A percentile compares a stretch with the other conserved stretches of the same genome.
Evolutionary conservation across 1,284 basidiomycete species (phyloP).

Genomic region (Sphaerobolus stellatus): DNA sequence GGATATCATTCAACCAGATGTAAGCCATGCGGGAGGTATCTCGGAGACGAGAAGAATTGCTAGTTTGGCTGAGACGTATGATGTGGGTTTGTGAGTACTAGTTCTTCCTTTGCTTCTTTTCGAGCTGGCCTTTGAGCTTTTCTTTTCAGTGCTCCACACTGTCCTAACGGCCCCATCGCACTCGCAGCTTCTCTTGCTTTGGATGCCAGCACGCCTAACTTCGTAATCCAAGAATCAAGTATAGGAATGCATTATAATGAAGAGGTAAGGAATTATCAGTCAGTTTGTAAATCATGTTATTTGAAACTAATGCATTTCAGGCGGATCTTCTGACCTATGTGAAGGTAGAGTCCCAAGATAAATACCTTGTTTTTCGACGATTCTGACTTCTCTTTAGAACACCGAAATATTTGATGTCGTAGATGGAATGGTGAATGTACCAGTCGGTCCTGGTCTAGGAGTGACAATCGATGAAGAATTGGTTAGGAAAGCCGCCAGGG

Average conservation of each 20-base stretch:
- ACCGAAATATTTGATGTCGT: slow-evolving; percentile 59
- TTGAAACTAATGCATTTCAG: slow-evolving; percentile 15
- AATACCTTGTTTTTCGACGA: not conserved
- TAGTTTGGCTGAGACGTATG: slow-evolving; percentile 66
- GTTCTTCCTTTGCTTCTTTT: not conserved
- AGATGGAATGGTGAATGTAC: slow-evolving; percentile 57
- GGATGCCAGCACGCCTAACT: slow-evolving; percentile 59
- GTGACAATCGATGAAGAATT: slow-evolving; percentile 67
- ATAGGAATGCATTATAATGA: slow-evolving; percentile 59
- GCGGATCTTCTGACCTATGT: slow-evolving; percentile 73
- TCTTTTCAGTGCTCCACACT: slow-evolving; percentile 51
- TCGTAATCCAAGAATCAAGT: slow-evolving; percentile 68
- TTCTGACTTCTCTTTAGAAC: slow-evolving; percentile 20
- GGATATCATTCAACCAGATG: slow-evolving; percentile 77
- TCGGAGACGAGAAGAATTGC: slow-evolving; percentile 71
- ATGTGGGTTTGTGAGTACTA: slow-evolving; percentile 46
- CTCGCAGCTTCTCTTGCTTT: slow-evolving; percentile 53
- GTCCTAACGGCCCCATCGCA: slow-evolving; percentile 68
- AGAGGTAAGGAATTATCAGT: slow-evolving; percentile 26
- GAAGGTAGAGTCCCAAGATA: slow-evolving; percentile 17
- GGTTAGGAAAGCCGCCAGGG: slow-evolving; percentile 52
- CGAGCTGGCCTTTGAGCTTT: not conserved
- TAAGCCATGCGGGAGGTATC: slow-evolving; percentile 69
- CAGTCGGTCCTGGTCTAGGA: slow-evolving; percentile 65
- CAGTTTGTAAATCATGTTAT: not conserved